A percentile compares a stretch with the other conserved stretches of the same genome.
Evolutionary conservation across 2,329 filamentous ascomycete genomes (phyloP).

Genomic region (Arthrinium phaeospermum): DNA sequence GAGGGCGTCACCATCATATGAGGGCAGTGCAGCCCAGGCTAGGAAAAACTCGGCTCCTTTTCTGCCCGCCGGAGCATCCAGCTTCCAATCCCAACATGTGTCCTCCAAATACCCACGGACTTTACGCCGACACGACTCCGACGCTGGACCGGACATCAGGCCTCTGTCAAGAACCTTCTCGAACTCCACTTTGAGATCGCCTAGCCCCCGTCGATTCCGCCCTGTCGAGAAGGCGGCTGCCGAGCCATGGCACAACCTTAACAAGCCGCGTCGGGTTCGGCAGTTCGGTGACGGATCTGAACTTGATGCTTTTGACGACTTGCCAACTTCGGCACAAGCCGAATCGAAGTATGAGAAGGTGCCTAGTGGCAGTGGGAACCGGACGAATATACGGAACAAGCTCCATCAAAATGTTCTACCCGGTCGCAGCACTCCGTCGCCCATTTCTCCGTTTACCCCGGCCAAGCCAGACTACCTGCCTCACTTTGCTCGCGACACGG

Average conservation of each 20-base stretch:
- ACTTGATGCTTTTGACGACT: conserved; percentile 90
- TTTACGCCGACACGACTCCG: conserved; percentile 83
- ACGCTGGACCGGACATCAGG: conserved; percentile 65
- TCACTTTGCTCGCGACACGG: conserved; percentile 69
- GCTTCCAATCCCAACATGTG: conserved; percentile 78
- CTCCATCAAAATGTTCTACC: conserved; percentile 60
- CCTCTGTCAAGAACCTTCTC: conserved; percentile 64
- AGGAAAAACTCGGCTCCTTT: conserved; percentile 75
- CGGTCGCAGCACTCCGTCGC: conserved; percentile 59
- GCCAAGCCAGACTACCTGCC: conserved; percentile 61
- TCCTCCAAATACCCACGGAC: conserved; percentile 72
- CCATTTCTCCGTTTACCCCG: conserved; percentile 63
- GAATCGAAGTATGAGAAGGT: conserved; percentile 86
- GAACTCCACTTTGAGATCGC: conserved; percentile 63
- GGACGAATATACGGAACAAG: conserved; percentile 63
- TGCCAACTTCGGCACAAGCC: conserved; percentile 82
- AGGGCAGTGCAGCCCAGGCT: conserved; percentile 56
- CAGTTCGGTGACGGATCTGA: conserved; percentile 93
- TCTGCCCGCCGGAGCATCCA: conserved; percentile 76
- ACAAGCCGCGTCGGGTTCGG: conserved; percentile 70
- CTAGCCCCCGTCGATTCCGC: conserved; percentile 60
- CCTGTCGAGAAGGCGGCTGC: conserved; percentile 45
- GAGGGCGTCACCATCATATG: conserved; percentile 52
- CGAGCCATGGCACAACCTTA: conserved; percentile 70
- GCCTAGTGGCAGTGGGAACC: conserved; percentile 73